Evolutionary conservation across 345 rosid species (phyloP), one percentile per base, ranked within the genome.

Genomic region (Leavenworthia alabamica): DNA sequence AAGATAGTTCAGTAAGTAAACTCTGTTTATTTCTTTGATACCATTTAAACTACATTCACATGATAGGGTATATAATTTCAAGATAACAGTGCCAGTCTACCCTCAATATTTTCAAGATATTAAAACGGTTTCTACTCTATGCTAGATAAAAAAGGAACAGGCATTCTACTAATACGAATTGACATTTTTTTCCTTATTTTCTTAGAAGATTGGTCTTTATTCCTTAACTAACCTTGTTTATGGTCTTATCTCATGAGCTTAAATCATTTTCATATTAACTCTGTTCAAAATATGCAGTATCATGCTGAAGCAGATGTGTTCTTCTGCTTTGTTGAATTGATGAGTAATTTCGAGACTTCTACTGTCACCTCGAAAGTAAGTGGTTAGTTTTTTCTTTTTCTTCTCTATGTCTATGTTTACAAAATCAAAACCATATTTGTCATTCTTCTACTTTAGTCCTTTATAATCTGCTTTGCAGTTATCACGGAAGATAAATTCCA

Each of bases 301-400:
- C 64, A 62, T 56, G 74, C 74, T 22, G 74, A 70, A 70, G 74
- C 74, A 19, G 74, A 70, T 62, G 52, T 69, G 6, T 70, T 70
- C 64, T 70, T 93, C 75, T 93, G 97, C 73, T 93, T 93, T 65
- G 99, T 85, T 47, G 97, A 93, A 78, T 49, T 89, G 55, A 72
- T 93, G 53, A 89, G 99, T 71, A 96, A 64, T 89, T 93, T 65
- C 96, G 99, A 51, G 99, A 93, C 74, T 73, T 83, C 77, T 89
- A 85, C 75, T 89, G 97, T 68, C 97, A 93, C 76, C 91, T 93
- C 35, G 99, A n/a, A n/a, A n/a, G n/a, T n/a, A n/a, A n/a, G n/a
- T n/a, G n/a, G n/a, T n/a, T n/a, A n/a, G n/a, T n/a, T n/a, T n/a
- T n/a, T n/a, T n/a, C n/a, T n/a, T n/a, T n/a, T n/a, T n/a, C n/a